Conservation (phyloP, 148 eudicot genomes). For the Persicaria maculosa region DNA sequence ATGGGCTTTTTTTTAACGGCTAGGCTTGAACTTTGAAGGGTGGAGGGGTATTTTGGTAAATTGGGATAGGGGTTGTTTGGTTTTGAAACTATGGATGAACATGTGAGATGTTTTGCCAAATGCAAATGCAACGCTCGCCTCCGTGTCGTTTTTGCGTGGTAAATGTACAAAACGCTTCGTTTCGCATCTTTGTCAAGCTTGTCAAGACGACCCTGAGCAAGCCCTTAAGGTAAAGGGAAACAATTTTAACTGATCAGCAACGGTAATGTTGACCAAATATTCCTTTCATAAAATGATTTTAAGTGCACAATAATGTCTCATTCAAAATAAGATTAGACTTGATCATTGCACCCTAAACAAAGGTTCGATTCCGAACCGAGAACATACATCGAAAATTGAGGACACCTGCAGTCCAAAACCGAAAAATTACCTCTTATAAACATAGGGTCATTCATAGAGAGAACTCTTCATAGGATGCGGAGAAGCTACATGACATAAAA, state of each 20-base stretch:
- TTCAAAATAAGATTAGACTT: background rate
- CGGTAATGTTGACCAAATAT: conserved; percentile 8
- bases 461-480: no score
- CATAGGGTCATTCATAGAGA: no score
- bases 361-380: no score
- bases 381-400: no score
- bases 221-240: background rate
- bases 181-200: background rate
- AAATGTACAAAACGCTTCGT: background rate
- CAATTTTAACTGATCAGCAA: conserved; percentile 3
- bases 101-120: conserved; percentile 7
- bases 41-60: conserved; percentile 6
- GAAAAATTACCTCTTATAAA: no score
- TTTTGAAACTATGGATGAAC: background rate
- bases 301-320: background rate
- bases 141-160: background rate
- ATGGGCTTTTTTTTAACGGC: conserved; percentile 10
- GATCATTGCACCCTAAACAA: no score
- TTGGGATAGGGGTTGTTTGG: background rate
- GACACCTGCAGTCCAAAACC: no score
- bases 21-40: conserved; percentile 8
- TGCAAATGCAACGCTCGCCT: background rate
- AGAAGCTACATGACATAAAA: no score
- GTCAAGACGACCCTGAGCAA: background rate
- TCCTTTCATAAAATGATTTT: background rate